A percentile compares a stretch with the other conserved stretches of the same genome.
phyloP scores from a whole-genome alignment of 106 monocot species.

The Apostasia ramifera region DNA sequence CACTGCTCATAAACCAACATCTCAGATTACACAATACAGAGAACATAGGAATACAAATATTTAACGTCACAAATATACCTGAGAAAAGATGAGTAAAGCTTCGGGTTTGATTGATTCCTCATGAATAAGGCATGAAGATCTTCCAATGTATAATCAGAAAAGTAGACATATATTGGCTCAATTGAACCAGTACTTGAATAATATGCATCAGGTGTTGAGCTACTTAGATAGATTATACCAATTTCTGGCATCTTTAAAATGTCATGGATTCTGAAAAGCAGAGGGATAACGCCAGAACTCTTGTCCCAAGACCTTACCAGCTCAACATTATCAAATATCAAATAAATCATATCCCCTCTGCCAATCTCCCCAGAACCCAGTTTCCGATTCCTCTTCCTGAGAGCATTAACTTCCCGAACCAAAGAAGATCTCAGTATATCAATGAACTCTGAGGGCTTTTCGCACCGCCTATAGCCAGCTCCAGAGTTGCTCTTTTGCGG shows the following conservation, averaged over 20 bases:
- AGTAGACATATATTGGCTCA: conserved; percentile 49
- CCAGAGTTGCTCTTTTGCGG: conserved; percentile 10
- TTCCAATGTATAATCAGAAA: conserved; percentile 74
- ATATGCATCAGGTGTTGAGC: conserved; percentile 52
- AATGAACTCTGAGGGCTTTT: conserved; percentile 70
- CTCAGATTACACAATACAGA: not conserved
- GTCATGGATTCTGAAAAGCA: conserved; percentile 60
- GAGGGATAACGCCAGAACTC: conserved; percentile 33
- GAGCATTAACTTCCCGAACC: not conserved
- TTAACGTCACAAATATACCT: conserved; percentile 27
- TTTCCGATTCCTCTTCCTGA: conserved; percentile 6
- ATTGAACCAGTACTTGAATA: conserved; percentile 49
- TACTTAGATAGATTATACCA: conserved; percentile 76
- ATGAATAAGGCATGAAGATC: conserved; percentile 64
- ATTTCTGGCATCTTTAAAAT: conserved; percentile 36
- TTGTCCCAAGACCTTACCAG: conserved; percentile 53
- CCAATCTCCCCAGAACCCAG: not conserved
- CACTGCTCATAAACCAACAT: conserved; percentile 34
- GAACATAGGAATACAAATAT: not conserved
- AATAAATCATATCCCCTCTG: conserved; percentile 54
- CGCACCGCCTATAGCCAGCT: conserved; percentile 41
- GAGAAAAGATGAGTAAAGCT: conserved; percentile 85
- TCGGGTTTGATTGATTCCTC: conserved; percentile 52
- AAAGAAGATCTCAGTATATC: conserved; percentile 44
- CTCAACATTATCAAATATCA: conserved; percentile 88